These are phyloP conservation scores for Rhynchospora pubera DNA, from an alignment of 176 grass and related monocot species.

Conservation along the genomic window DNA sequence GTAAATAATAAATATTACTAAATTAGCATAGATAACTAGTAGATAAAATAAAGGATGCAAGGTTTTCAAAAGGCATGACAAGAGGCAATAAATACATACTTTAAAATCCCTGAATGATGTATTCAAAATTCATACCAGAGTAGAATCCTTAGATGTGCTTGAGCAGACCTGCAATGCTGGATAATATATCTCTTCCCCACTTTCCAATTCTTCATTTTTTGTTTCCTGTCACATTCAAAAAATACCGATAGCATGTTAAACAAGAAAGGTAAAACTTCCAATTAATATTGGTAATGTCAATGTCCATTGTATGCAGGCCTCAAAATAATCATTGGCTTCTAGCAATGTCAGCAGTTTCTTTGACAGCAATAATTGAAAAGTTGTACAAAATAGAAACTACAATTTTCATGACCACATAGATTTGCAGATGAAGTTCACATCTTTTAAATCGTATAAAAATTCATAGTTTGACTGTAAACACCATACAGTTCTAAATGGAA, in stretches of 20 bases:
- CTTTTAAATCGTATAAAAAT: too few species aligned
- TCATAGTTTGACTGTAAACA: too few species aligned
- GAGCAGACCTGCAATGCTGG: constrained; percentile 77
- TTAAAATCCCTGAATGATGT: not conserved
- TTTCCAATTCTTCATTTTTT: constrained; percentile 41
- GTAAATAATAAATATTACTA: not conserved
- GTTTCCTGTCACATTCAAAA: constrained; percentile 35
- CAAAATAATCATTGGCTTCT: not conserved
- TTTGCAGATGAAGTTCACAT: too few species aligned
- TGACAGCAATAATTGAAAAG: not conserved
- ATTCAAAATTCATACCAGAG: constrained; percentile 54
- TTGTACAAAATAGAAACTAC: not conserved
- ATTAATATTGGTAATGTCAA: not conserved
- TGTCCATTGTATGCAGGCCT: not conserved
- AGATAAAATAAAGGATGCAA: too few species aligned
- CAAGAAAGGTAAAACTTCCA: constrained; percentile 14
- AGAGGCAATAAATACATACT: not conserved
- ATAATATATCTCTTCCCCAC: constrained; percentile 91
- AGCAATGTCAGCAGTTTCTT: not conserved
- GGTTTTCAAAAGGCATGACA: not conserved
- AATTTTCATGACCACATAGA: not conserved
- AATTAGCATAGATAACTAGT: too few species aligned
- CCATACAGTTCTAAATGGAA: too few species aligned
- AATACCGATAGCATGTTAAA: not conserved
- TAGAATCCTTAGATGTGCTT: constrained; percentile 39